Base-by-base conservation (phyloP, 345 rosid genomes). In the Camelina laxa region DNA sequence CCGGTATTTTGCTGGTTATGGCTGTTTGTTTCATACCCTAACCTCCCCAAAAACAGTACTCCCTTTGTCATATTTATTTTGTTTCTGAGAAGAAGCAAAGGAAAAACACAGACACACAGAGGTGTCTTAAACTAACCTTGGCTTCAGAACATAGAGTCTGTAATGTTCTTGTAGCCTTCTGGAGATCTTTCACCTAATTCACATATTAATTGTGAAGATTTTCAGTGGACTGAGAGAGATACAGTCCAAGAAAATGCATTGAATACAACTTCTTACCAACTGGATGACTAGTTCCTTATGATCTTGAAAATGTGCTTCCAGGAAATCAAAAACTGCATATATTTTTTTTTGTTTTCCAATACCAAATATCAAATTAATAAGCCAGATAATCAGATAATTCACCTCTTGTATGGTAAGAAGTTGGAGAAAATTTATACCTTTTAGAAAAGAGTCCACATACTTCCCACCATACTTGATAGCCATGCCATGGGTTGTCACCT, bases 61-160 rank as follows among this genome's bases (percentile, higher is more conserved):
- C 65, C 65, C 65, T 21, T 20, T 9, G 30, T 79, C 6, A 75
- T 19, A 9, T 50, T 21, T 47, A 53, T 45, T 68, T 27, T 9
- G 36, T 59, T 22, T 19, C 60, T 50, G 19, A 47, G 5, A 51
- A 65, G 61, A 51, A 19, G 21, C 31, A 42, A n/a, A 41, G 39
- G 2, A 9, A 35, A 8, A 9, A 39, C 20, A 65, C 38, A 39
- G n/a, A 60, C 11, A 1, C 36, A 70, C 20, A 21, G 8, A 27
- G 19, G 47, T 39, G 4, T 57, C 47, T 67, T 27, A 67, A 27
- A 68, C 83, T 79, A 69, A 92, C 96, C 92, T 92, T 92, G 69
- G 96, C 98, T 82, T 92, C 98, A 61, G 92, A 90, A 77, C 96
- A 92, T 12, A 90, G 60, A 59, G 96, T 87, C 84, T 92, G 98